Percentiles rank a stretch among this genome's conserved stretches.
phyloP scores from a whole-genome alignment of 208 protist genomes.

The Trypanosoma melophagium region DNA sequence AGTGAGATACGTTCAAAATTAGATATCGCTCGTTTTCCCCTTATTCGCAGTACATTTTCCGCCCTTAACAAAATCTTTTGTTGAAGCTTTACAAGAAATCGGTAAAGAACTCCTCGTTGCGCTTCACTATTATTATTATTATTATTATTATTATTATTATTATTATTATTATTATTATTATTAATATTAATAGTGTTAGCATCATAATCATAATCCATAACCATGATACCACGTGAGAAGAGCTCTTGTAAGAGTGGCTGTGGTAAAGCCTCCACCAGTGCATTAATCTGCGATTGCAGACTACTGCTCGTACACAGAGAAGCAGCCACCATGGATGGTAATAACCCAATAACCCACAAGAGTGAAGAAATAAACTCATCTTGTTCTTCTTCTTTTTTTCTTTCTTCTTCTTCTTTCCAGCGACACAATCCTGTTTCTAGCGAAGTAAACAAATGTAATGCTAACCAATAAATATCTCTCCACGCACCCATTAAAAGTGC shows the following conservation, averaged over 20 bases:
- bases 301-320: constrained; percentile 14
- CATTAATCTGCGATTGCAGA: constrained; percentile 11
- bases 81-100: constrained; percentile 14
- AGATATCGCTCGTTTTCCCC: neutral
- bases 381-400: neutral
- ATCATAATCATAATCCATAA: neutral
- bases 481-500: constrained; percentile 32
- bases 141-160: too few species aligned
- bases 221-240: neutral
- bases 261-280: constrained; percentile 3
- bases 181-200: too few species aligned
- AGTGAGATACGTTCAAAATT: constrained; percentile 10
- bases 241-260: neutral
- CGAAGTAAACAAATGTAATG: constrained; percentile 7
- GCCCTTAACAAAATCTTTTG: constrained; percentile 11
- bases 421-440: neutral
- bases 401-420: neutral
- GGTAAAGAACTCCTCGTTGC: neutral
- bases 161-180: too few species aligned
- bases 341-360: constrained; percentile 22
- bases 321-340: constrained; percentile 24
- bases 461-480: constrained; percentile 35
- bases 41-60: neutral
- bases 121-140: neutral
- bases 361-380: neutral